Base-by-base conservation (phyloP, 2,329 filamentous ascomycete genomes). In the Nothomitra cinnamomea region DNA sequence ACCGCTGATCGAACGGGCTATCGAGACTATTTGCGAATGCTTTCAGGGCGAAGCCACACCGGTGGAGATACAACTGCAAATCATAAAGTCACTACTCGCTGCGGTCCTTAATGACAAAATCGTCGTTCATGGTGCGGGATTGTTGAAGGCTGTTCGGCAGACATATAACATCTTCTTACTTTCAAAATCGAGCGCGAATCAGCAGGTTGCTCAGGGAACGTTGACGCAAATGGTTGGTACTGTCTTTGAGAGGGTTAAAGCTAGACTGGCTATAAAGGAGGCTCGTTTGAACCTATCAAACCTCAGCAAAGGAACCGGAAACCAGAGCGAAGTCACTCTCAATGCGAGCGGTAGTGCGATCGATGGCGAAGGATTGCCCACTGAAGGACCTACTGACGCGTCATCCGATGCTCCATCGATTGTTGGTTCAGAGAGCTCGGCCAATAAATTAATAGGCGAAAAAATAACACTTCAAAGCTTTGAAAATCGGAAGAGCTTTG, bases 121-220 rank as follows among this genome's bases (percentile, higher is more conserved):
- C 59, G 88, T 98, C 43, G 94, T 98, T 1, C 92, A 98, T 66
- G 92, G 92, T 56, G 90, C 92, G 38, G 94, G 92, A 58, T 76
- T 98, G 57, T 75, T 98, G 59, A 98, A 98, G 72, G 90, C 92
- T 53, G 88, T 98, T 59, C 85, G 92, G 60, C 87, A 96, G 68
- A 94, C 95, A 55, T 98, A 98, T 74, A 98, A 98, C 71, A 94
- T 98, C 61, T 98, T 98, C 67, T 75, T 98, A 56, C 79, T 96
- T 51, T 96, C 90, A 59, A 88, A 92, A 64, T 95, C 83, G 58
- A 94, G 84, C 58, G 80, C 87, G 54, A 98, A 96, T 65, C 92
- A 98, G 71, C 89, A 95, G 67, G 87, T 96, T 51, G 94, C 94
- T 1, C 94, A 98, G 66, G 92, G 92, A 2, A 95, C 92, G 2